Percentiles rank a stretch among this genome's conserved stretches.
Conservation (phyloP, 1,284 basidiomycete species). For the Thecaphora thlaspeos region DNA sequence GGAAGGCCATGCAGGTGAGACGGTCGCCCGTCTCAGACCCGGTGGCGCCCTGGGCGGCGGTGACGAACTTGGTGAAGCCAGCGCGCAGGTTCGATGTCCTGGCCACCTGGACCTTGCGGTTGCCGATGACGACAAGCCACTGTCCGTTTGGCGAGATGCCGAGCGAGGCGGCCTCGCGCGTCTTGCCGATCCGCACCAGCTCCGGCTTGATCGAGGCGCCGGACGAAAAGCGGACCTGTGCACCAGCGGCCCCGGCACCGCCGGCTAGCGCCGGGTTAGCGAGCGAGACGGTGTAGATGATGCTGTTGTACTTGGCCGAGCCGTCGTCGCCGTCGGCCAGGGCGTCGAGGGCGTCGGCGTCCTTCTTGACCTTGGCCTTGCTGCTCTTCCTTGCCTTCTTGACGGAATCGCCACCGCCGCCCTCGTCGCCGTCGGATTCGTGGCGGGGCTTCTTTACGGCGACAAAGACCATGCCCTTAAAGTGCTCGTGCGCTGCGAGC, state of each 20-base stretch:
- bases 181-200: conserved; percentile 64
- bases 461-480: conserved; percentile 69
- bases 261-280: conserved; percentile 2
- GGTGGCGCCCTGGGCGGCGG: conserved; percentile 38
- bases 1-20: conserved; percentile 84
- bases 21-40: conserved; percentile 25
- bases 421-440: conserved; percentile 11
- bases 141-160: conserved; percentile 73
- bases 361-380: background rate
- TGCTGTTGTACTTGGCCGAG: conserved; percentile 34
- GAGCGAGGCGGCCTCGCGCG: conserved; percentile 58
- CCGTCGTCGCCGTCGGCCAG: conserved; percentile 17
- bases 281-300: conserved; percentile 39
- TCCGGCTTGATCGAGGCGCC: conserved; percentile 47
- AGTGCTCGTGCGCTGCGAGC: conserved; percentile 69
- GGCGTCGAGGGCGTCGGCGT: conserved; percentile 5
- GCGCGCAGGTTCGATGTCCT: conserved; percentile 28
- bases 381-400: conserved; percentile 3
- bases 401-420: conserved; percentile 13
- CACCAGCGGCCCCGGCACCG: conserved; percentile 5
- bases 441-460: conserved; percentile 64
- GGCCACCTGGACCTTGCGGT: conserved; percentile 75
- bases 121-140: conserved; percentile 78
- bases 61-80: conserved; percentile 76
- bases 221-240: conserved; percentile 17